These are phyloP conservation scores for Bolboschoenoplectus hybrid DNA, from an alignment of 202 grass and related monocot species.

Conservation along the genomic window DNA sequence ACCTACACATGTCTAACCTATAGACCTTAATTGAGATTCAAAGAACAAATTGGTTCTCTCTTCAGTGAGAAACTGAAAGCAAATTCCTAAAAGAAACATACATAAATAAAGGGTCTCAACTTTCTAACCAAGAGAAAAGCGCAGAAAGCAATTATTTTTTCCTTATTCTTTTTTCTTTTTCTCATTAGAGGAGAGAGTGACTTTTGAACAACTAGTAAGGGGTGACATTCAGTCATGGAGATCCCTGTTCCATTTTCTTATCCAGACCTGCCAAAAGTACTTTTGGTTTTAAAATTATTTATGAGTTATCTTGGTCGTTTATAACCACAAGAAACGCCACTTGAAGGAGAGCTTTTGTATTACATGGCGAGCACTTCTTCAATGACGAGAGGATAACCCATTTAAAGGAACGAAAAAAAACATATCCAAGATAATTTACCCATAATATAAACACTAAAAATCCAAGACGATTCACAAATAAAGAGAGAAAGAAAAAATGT, in stretches of 20 bases:
- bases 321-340: background rate
- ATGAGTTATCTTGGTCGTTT: background rate
- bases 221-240: background rate
- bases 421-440: background rate
- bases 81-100: slow-evolving; percentile 8
- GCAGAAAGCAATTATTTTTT: background rate
- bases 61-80: background rate
- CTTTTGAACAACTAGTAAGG: slow-evolving; percentile 18
- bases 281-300: slow-evolving; percentile 25
- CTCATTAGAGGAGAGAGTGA: slow-evolving; percentile 15
- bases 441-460: background rate
- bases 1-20: slow-evolving; percentile 28
- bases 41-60: background rate
- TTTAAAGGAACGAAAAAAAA: background rate
- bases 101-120: slow-evolving; percentile 11
- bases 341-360: slow-evolving; percentile 25
- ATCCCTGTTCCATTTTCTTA: slow-evolving; percentile 30
- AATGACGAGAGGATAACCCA: background rate
- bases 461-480: background rate
- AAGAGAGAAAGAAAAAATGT: background rate
- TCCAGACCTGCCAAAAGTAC: slow-evolving; percentile 12
- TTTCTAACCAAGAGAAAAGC: slow-evolving; percentile 27
- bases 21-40: slow-evolving; percentile 35
- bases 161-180: background rate
- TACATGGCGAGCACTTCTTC: background rate